Percentiles rank a stretch among this genome's conserved stretches.
Conservation (phyloP, 495 filamentous ascomycete genomes). For the Elaphomyces granulatus region DNA sequence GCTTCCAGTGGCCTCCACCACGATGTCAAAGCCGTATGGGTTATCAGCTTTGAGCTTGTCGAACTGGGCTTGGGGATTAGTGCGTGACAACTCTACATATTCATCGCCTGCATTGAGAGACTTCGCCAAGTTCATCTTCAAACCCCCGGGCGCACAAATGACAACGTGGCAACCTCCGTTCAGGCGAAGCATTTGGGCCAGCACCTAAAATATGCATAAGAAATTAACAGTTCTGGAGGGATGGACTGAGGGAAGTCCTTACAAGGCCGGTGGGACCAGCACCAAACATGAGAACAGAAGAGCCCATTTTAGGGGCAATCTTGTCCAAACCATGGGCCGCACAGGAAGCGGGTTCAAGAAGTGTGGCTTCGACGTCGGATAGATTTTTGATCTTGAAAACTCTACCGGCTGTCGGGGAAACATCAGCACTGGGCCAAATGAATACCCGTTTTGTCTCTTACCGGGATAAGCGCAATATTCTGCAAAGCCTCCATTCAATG, state of each 20-base stretch:
- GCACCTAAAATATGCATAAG: constrained; percentile 9
- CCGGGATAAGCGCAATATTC: constrained; percentile 44
- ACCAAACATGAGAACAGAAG: constrained; percentile 50
- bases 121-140: constrained; percentile 58
- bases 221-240: too few relatives aligned
- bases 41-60: constrained; percentile 47
- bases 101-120: constrained; percentile 50
- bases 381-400: constrained; percentile 60
- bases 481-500: constrained; percentile 53
- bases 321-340: constrained; percentile 58
- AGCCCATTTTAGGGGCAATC: constrained; percentile 54
- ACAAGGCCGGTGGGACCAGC: constrained; percentile 53
- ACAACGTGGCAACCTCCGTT: constrained; percentile 53
- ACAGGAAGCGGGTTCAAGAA: constrained; percentile 59
- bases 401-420: constrained; percentile 38
- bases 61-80: constrained; percentile 40
- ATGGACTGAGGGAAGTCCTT: too few relatives aligned
- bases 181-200: constrained; percentile 47
- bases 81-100: constrained; percentile 46
- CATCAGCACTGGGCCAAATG: not conserved
- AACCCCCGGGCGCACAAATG: constrained; percentile 48
- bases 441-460: constrained; percentile 7
- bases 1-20: constrained; percentile 48
- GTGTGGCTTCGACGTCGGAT: constrained; percentile 53
- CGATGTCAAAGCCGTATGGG: constrained; percentile 61